Percentiles rank a stretch among this genome's conserved stretches.
Evolutionary conservation across 768 basidiomycete genomes (phyloP).

Genomic region (Tylopilus rubrobrunneus): DNA sequence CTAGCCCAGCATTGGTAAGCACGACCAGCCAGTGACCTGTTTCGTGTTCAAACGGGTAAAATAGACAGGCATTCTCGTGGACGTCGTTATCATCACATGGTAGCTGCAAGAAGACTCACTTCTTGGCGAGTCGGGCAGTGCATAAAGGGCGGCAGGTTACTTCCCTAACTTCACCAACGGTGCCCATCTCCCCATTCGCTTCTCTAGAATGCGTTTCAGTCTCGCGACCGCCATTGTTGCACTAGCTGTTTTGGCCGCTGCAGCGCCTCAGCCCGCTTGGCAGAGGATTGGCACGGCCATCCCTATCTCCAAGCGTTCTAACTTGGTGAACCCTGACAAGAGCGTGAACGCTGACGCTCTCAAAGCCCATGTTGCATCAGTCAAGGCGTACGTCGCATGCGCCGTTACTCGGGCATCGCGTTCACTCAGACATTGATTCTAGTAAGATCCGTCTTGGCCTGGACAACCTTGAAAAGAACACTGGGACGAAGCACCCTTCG

Average conservation of each 20-base stretch:
- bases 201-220: conserved; percentile 6
- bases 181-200: neutral
- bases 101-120: neutral
- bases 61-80: too few species aligned
- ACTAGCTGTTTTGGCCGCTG: conserved; percentile 5
- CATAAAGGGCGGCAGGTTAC: neutral
- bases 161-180: neutral
- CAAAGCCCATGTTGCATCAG: conserved; percentile 1
- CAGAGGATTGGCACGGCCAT: neutral
- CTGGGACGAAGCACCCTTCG: conserved; percentile 11
- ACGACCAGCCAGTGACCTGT: too few species aligned
- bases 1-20: neutral
- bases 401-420: neutral
- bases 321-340: conserved; percentile 4
- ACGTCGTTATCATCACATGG: neutral
- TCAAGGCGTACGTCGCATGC: conserved; percentile 9
- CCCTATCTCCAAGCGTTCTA: conserved; percentile 8
- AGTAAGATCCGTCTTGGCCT: conserved; percentile 8
- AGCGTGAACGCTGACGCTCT: conserved; percentile 6
- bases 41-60: neutral
- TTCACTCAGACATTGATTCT: neutral
- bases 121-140: neutral
- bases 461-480: conserved; percentile 7
- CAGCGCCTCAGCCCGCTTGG: conserved; percentile 2
- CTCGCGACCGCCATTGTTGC: conserved; percentile 3